Conservation (phyloP, 352 stramenopile genomes). For the Thalassiosira mediterranea region DNA sequence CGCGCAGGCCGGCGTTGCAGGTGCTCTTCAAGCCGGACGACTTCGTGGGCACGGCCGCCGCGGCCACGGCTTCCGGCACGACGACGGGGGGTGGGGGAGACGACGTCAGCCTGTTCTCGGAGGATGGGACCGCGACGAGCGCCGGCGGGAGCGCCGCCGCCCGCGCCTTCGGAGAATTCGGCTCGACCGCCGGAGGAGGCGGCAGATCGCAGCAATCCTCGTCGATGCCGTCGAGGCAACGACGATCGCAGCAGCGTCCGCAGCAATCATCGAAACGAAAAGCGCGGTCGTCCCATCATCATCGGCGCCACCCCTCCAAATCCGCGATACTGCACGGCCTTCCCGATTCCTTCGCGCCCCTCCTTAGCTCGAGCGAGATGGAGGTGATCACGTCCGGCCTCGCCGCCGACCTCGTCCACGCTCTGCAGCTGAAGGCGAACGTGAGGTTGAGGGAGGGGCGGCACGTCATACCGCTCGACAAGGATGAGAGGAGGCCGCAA, state of each 20-base stretch:
- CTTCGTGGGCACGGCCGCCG: slow-evolving; percentile 17
- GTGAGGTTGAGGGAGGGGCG: slow-evolving; percentile 64
- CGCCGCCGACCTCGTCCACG: slow-evolving; percentile 82
- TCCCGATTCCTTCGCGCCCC: slow-evolving; percentile 81
- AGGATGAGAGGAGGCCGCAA: slow-evolving; percentile 71
- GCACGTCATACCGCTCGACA: slow-evolving; percentile 79
- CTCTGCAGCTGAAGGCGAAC: slow-evolving; percentile 60
- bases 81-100: slow-evolving; percentile 11
- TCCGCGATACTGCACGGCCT: slow-evolving; percentile 48
- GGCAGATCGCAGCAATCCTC: too few relatives aligned
- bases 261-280: too few relatives aligned
- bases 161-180: not conserved
- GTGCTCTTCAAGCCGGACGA: slow-evolving; percentile 82
- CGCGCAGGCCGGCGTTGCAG: slow-evolving; percentile 66
- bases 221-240: too few relatives aligned
- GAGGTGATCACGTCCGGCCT: slow-evolving; percentile 68
- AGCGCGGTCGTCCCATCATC: not conserved
- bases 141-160: too few relatives aligned
- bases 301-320: too few relatives aligned
- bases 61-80: not conserved
- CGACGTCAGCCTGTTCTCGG: slow-evolving; percentile 42
- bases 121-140: slow-evolving; percentile 15
- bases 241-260: too few relatives aligned
- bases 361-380: slow-evolving; percentile 79
- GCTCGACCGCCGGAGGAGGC: not conserved